Evolutionary conservation across 2,329 filamentous ascomycete species (phyloP).

Genomic region (Fonsecaea erecta): DNA sequence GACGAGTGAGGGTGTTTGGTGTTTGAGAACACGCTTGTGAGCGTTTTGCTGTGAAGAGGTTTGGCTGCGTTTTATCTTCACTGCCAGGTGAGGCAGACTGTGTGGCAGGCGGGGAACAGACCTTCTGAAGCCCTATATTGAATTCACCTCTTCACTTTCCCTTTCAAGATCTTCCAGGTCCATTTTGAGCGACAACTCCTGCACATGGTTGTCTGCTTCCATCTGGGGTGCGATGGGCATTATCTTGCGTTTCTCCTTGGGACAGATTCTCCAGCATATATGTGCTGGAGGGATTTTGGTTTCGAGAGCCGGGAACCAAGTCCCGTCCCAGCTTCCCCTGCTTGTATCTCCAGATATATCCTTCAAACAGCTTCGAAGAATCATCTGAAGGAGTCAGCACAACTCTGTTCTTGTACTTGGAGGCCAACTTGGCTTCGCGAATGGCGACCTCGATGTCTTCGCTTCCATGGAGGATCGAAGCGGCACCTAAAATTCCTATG

Average conservation of each 20-base stretch:
- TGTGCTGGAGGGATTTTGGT: neutral
- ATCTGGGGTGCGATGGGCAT: neutral
- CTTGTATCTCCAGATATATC: neutral
- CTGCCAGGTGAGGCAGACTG: constrained; percentile 12
- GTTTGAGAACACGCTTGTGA: too few relatives aligned
- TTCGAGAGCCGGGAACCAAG: neutral
- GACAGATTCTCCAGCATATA: neutral
- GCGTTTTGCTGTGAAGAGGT: too few relatives aligned
- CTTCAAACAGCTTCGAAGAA: neutral
- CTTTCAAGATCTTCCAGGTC: neutral
- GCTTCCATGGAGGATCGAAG: constrained; percentile 5
- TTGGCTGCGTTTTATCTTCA: neutral
- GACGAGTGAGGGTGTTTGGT: neutral
- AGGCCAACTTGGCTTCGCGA: neutral
- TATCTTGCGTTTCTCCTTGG: neutral
- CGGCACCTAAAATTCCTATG: neutral
- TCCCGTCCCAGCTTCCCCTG: neutral
- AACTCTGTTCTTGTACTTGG: neutral
- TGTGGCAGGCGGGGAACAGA: too few relatives aligned
- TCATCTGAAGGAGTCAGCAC: neutral
- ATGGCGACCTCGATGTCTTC: neutral
- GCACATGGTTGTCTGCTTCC: neutral
- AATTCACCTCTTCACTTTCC: neutral
- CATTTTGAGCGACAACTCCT: neutral
- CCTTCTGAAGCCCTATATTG: too few relatives aligned